A percentile compares a stretch with the other conserved stretches of the same genome.
phyloP scores from a whole-genome alignment of 2,329 filamentous ascomycete genomes.

The Penicillium sumatraense region DNA sequence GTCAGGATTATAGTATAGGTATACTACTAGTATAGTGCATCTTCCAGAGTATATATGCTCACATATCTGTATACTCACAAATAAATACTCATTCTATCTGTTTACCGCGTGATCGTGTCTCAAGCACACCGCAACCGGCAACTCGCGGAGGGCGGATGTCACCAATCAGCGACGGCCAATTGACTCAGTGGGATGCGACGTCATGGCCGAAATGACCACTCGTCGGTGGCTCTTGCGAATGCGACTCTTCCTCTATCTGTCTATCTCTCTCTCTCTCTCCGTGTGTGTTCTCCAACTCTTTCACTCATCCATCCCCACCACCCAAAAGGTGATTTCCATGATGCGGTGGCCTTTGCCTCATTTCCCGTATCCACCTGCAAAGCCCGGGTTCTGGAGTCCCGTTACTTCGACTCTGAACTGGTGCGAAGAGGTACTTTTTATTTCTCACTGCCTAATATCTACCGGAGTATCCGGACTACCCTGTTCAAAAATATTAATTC shows the following conservation, averaged over 20 bases:
- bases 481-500: neutral
- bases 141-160: slow-evolving; percentile 20
- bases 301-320: slow-evolving; percentile 3
- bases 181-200: slow-evolving; percentile 22
- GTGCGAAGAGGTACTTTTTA: slow-evolving; percentile 70
- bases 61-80: too few species aligned
- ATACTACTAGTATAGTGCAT: too few species aligned
- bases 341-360: slow-evolving; percentile 39
- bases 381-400: slow-evolving; percentile 68
- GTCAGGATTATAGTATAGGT: too few species aligned
- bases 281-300: neutral
- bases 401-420: slow-evolving; percentile 77
- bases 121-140: slow-evolving; percentile 22
- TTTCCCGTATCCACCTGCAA: slow-evolving; percentile 51
- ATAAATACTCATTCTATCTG: too few species aligned
- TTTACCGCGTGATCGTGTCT: too few species aligned
- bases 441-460: neutral
- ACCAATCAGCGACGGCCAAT: slow-evolving; percentile 17
- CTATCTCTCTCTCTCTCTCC: neutral
- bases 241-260: neutral
- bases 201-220: slow-evolving; percentile 17
- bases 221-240: too few species aligned
- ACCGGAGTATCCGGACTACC: neutral
- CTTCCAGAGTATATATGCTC: too few species aligned
- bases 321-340: slow-evolving; percentile 9